A percentile compares a stretch with the other conserved stretches of the same genome.
Conservation (phyloP, 2,329 filamentous ascomycete species). For the Leptographium radiaticola region DNA sequence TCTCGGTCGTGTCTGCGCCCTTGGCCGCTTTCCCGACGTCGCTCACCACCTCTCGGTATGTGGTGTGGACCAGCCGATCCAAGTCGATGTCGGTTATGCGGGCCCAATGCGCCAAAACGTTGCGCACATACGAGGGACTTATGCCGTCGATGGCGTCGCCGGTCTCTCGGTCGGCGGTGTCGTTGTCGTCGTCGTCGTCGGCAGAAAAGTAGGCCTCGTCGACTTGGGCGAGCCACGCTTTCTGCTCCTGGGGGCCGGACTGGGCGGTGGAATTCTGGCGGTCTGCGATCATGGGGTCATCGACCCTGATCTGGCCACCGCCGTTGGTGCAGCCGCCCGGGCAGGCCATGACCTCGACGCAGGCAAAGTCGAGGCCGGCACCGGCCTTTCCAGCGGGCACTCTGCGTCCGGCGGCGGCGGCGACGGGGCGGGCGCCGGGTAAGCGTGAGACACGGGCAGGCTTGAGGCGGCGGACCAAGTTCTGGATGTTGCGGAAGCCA, state of each 20-base stretch:
- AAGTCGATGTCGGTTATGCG: conserved; percentile 54
- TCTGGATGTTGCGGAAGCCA: conserved; percentile 96
- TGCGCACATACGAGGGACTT: conserved; percentile 50
- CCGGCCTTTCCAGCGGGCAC: conserved; percentile 1
- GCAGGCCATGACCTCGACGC: conserved; percentile 98
- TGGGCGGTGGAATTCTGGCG: conserved; percentile 36
- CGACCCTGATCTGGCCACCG: conserved; percentile 85
- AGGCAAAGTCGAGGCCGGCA: conserved; percentile 59
- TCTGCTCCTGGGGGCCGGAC: conserved; percentile 66
- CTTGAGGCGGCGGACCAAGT: conserved; percentile 83
- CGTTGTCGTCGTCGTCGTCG: conserved; percentile 25
- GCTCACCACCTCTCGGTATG: conserved; percentile 83
- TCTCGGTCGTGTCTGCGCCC: conserved; percentile 57
- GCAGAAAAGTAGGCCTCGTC: conserved; percentile 86
- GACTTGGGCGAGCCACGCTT: conserved; percentile 67
- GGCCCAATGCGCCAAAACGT: conserved; percentile 66
- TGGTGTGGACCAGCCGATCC: conserved; percentile 68
- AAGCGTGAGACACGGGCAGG: conserved; percentile 66
- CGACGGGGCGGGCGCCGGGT: conserved; percentile 57
- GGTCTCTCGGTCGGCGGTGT: neutral
- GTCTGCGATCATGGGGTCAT: conserved; percentile 53
- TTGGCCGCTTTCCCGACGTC: conserved; percentile 69
- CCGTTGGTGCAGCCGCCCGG: conserved; percentile 98
- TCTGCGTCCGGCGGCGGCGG: conserved; percentile 40
- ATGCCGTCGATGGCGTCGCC: conserved; percentile 42